Evolutionary conservation across 1,139 yeast genomes (phyloP).

Genomic region (Yamadazyma dushanensis): DNA sequence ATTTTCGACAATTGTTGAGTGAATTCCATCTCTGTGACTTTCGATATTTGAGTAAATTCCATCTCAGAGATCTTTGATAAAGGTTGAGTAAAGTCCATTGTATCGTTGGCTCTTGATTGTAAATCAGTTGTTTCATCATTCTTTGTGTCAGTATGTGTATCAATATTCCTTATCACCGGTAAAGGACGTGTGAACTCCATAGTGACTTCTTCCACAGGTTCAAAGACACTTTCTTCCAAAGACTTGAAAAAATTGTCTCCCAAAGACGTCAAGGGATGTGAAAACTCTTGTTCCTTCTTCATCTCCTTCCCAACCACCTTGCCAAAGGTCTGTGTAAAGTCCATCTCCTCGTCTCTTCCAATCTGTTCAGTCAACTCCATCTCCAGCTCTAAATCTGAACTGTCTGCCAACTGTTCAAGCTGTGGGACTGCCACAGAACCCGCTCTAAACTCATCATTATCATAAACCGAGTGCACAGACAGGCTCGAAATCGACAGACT

Average conservation of each 20-base stretch:
- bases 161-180: constrained; percentile 2
- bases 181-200: constrained; percentile 9
- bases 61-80: constrained; percentile 5
- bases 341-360: constrained; percentile 12
- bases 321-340: constrained; percentile 13
- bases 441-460: not conserved
- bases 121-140: constrained; percentile 1
- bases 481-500: too few relatives aligned
- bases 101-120: constrained; percentile 4
- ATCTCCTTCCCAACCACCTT: constrained; percentile 2
- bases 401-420: not conserved
- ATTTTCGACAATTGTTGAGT: constrained; percentile 11
- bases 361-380: constrained; percentile 23
- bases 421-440: too few relatives aligned
- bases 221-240: too few relatives aligned
- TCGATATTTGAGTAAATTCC: not conserved
- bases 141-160: not conserved
- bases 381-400: constrained; percentile 16
- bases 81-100: constrained; percentile 19
- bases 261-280: too few relatives aligned
- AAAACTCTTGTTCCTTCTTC: too few relatives aligned
- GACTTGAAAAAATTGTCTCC: too few relatives aligned
- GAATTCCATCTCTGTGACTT: constrained; percentile 13
- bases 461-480: constrained; percentile 1
- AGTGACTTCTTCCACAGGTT: constrained; percentile 7